Conservation (phyloP, 2,329 filamentous ascomycete genomes). For the Penicillium hordei region DNA sequence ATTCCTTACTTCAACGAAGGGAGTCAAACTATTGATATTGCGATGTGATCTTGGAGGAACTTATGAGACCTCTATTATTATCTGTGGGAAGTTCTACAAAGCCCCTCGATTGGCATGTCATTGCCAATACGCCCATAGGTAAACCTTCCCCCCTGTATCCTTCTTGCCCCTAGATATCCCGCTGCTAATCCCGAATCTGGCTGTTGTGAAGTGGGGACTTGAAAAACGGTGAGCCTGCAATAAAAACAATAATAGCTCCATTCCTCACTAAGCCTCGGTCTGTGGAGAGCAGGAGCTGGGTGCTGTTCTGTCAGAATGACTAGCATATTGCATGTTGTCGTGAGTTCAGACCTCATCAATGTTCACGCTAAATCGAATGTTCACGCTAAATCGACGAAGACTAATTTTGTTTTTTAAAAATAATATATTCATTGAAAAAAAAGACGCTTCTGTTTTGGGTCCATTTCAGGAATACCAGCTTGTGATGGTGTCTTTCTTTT, state of each 20-base stretch:
- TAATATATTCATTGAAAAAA: slow-evolving; percentile 37
- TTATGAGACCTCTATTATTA: neutral
- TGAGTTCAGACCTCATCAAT: neutral
- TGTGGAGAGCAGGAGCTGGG: neutral
- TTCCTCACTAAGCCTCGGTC: neutral
- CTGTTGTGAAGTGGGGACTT: slow-evolving; percentile 7
- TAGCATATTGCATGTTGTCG: neutral
- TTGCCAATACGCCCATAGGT: neutral
- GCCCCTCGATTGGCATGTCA: neutral
- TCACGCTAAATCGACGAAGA: neutral
- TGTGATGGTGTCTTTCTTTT: slow-evolving; percentile 40
- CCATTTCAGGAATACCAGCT: slow-evolving; percentile 13
- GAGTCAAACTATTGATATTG: neutral
- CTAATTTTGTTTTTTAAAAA: too few relatives aligned
- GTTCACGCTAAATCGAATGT: neutral
- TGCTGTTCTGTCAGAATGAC: too few relatives aligned
- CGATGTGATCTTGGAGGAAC: neutral
- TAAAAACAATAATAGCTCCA: neutral
- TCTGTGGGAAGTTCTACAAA: neutral
- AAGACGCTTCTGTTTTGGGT: slow-evolving; percentile 37
- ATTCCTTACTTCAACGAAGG: slow-evolving; percentile 12
- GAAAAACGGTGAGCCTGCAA: slow-evolving; percentile 7
- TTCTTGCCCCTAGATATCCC: neutral
- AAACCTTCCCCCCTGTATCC: neutral
- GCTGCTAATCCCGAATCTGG: slow-evolving; percentile 1